These are phyloP conservation scores for Dispira parvispora DNA, from an alignment of 192 early-diverging fungal genomes.

Conservation along the genomic window DNA sequence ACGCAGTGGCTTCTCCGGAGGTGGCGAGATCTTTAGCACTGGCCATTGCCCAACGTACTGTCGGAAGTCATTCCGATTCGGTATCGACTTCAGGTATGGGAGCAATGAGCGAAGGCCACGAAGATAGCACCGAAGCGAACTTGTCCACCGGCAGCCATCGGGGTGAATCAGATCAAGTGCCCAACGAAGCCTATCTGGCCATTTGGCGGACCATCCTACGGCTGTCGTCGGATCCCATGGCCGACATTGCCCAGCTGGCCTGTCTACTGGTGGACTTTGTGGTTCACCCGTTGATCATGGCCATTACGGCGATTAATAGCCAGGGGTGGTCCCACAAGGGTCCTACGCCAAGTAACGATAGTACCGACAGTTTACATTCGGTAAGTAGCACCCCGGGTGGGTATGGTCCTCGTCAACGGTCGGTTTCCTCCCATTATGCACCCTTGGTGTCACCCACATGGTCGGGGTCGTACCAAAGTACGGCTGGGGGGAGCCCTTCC, in stretches of 20 bases:
- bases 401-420: not conserved
- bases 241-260: constrained; percentile 42
- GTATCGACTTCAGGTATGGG: not conserved
- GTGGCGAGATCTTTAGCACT: too few species aligned
- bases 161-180: constrained; percentile 13
- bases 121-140: not conserved
- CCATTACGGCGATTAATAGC: not conserved
- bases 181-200: constrained; percentile 24
- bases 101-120: not conserved
- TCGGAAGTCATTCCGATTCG: not conserved
- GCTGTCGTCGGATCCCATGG: constrained; percentile 59
- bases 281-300: constrained; percentile 26
- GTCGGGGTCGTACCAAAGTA: not conserved
- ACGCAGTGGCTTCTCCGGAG: not conserved
- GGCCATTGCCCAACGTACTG: too few species aligned
- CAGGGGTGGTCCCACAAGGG: not conserved
- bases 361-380: too few species aligned
- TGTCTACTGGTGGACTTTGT: constrained; percentile 49
- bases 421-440: constrained; percentile 1
- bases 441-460: not conserved
- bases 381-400: too few species aligned
- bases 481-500: not conserved
- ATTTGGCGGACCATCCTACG: constrained; percentile 63
- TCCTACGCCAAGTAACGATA: not conserved
- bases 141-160: not conserved